phyloP scores from a whole-genome alignment of 78 protist genomes.

The Protostelium mycophagum region DNA sequence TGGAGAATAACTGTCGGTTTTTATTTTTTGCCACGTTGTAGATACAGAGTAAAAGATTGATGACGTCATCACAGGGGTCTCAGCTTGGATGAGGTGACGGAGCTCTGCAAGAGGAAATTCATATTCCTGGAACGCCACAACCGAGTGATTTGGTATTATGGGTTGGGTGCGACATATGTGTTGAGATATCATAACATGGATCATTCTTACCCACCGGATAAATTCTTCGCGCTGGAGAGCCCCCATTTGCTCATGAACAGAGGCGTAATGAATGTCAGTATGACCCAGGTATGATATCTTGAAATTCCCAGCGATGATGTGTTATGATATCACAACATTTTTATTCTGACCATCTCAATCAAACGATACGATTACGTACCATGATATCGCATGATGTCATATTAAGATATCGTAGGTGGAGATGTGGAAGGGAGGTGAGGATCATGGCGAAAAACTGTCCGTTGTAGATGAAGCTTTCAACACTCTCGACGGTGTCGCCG shows the following conservation, averaged over 20 bases:
- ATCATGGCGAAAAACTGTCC: neutral
- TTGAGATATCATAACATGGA: neutral
- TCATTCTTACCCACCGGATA: neutral
- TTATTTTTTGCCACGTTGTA: too few relatives aligned
- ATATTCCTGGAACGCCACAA: neutral
- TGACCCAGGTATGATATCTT: neutral
- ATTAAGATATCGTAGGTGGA: neutral
- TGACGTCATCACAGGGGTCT: too few relatives aligned
- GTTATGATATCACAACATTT: neutral
- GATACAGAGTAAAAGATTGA: too few relatives aligned
- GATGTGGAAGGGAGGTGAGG: neutral
- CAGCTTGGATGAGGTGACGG: neutral
- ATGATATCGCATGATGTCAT: too few relatives aligned
- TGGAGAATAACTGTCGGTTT: too few relatives aligned
- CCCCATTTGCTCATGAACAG: neutral
- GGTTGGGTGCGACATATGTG: neutral
- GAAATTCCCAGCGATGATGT: too few relatives aligned
- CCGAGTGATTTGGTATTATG: neutral
- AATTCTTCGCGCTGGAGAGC: neutral
- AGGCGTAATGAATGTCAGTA: neutral
- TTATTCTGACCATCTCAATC: neutral
- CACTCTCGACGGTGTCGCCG: neutral
- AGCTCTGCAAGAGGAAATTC: neutral
- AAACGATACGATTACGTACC: too few relatives aligned
- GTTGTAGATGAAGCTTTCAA: neutral